phyloP scores from a whole-genome alignment of 495 filamentous ascomycete species.

The Durotheca rogersii region DNA sequence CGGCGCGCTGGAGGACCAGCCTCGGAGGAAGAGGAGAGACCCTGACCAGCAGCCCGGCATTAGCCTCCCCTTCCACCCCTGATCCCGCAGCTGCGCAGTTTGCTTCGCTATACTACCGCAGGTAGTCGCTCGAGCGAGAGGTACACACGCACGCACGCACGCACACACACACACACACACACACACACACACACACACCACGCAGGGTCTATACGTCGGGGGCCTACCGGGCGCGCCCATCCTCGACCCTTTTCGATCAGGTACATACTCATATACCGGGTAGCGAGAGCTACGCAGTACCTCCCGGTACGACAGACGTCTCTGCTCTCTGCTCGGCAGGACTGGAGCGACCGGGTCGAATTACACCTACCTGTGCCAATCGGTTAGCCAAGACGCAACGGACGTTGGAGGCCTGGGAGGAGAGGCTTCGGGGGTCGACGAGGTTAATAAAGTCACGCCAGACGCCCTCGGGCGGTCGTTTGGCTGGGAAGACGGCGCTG shows the following conservation, averaged over 20 bases:
- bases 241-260: too few species aligned
- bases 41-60: conserved; percentile 17
- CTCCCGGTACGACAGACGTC: too few species aligned
- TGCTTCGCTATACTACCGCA: conserved; percentile 12
- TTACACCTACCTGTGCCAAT: conserved; percentile 12
- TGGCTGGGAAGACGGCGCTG: conserved; percentile 23
- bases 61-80: conserved; percentile 21
- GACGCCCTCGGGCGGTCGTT: conserved; percentile 13
- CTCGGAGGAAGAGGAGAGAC: conserved; percentile 15
- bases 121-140: too few species aligned
- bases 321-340: not conserved
- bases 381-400: conserved; percentile 16
- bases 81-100: conserved; percentile 3
- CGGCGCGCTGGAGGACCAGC: conserved; percentile 5
- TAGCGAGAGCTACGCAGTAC: not conserved
- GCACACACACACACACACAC: too few species aligned
- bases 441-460: conserved; percentile 31
- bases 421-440: conserved; percentile 15
- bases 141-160: too few species aligned
- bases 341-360: conserved; percentile 16
- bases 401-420: conserved; percentile 4
- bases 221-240: too few species aligned
- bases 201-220: not conserved
- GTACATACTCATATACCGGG: not conserved
- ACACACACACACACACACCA: too few species aligned